Conservation (phyloP, 2,329 filamentous ascomycete species). For the Colletotrichum brevisporum region DNA sequence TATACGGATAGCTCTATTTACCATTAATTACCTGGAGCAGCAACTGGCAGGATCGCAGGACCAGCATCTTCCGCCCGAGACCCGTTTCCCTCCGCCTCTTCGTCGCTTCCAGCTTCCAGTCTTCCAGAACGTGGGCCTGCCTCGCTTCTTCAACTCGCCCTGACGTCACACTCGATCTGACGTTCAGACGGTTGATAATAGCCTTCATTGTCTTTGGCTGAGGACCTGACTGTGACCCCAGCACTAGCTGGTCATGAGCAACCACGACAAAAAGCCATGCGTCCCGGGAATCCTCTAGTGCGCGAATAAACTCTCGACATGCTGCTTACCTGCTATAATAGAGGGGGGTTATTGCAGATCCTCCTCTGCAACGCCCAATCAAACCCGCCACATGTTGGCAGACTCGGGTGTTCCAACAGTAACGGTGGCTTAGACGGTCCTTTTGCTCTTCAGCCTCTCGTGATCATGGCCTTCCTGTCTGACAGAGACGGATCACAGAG, state of each 20-base stretch:
- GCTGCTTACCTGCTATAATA: background rate
- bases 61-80: too few species aligned
- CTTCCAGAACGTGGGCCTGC: constrained; percentile 16
- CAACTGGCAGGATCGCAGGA: too few species aligned
- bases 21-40: too few species aligned
- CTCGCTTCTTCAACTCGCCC: constrained; percentile 18
- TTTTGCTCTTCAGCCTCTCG: constrained; percentile 18
- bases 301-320: constrained; percentile 32
- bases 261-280: constrained; percentile 11
- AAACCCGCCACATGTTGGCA: background rate
- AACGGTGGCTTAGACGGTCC: constrained; percentile 5
- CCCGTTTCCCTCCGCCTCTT: background rate
- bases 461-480: background rate
- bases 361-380: background rate
- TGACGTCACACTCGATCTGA: constrained; percentile 34
- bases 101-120: constrained; percentile 2
- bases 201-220: constrained; percentile 22
- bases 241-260: constrained; percentile 34
- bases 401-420: constrained; percentile 2
- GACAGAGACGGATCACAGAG: background rate
- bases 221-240: constrained; percentile 24
- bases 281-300: constrained; percentile 32
- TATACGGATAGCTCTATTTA: too few species aligned
- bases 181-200: constrained; percentile 9
- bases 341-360: constrained; percentile 1